These are phyloP conservation scores for Penicillium sumatraense DNA, from an alignment of 2,329 filamentous ascomycete genomes.

Conservation along the genomic window DNA sequence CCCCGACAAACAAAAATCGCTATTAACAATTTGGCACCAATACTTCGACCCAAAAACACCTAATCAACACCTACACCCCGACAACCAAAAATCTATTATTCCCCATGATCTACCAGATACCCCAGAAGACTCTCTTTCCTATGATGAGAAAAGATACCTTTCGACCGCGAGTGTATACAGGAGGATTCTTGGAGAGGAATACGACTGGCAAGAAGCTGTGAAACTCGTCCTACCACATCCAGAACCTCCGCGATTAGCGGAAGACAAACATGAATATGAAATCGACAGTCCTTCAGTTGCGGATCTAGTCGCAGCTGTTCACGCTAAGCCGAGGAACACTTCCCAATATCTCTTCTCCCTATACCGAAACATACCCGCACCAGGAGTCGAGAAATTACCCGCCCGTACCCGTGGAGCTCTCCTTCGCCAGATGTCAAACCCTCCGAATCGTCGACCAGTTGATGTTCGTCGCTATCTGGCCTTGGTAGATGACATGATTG, in stretches of 20 bases:
- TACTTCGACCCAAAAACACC: constrained; percentile 10
- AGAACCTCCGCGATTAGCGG: constrained; percentile 38
- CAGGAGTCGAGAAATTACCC: constrained; percentile 58
- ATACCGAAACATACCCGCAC: constrained; percentile 58
- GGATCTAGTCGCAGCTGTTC: constrained; percentile 47
- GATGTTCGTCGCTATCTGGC: constrained; percentile 80
- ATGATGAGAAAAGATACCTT: constrained; percentile 23
- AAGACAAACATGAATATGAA: constrained; percentile 29
- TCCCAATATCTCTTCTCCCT: constrained; percentile 57
- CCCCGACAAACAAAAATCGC: constrained; percentile 9
- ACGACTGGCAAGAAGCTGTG: constrained; percentile 34
- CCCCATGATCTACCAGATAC: not conserved
- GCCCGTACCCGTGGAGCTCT: constrained; percentile 63
- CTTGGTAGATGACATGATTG: constrained; percentile 81
- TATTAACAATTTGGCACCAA: constrained; percentile 6
- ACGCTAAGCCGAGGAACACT: constrained; percentile 45
- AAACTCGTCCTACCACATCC: constrained; percentile 43
- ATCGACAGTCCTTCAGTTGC: constrained; percentile 43
- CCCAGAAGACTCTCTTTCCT: constrained; percentile 13
- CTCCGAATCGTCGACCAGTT: constrained; percentile 39
- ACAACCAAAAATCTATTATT: not conserved
- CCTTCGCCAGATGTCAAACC: constrained; percentile 69
- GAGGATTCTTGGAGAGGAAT: constrained; percentile 22
- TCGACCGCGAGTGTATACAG: constrained; percentile 31
- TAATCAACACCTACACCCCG: not conserved